phyloP scores from a whole-genome alignment of 495 filamentous ascomycete genomes.

The Penicillium canariense region DNA sequence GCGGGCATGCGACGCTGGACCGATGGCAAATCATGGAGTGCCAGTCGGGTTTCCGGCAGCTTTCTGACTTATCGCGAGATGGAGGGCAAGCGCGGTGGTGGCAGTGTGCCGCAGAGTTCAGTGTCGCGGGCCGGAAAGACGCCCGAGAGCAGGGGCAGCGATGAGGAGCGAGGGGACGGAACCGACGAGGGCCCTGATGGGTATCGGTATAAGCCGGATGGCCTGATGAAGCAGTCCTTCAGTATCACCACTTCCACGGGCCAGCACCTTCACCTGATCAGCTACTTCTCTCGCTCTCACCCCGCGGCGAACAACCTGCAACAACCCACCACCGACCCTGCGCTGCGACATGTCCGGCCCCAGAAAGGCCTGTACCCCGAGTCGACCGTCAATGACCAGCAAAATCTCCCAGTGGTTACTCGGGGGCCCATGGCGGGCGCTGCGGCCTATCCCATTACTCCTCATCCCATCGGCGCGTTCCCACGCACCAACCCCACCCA shows the following conservation, averaged over 20 bases:
- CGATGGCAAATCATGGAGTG: conserved; percentile 98
- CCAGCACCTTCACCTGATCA: conserved; percentile 94
- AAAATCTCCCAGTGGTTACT: conserved; percentile 63
- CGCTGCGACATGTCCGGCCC: conserved; percentile 79
- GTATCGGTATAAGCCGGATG: conserved; percentile 95
- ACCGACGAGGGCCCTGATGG: conserved; percentile 86
- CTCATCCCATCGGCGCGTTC: conserved; percentile 51
- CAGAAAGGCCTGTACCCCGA: conserved; percentile 95
- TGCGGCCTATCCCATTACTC: conserved; percentile 46
- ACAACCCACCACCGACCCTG: conserved; percentile 76
- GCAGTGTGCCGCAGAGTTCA: conserved; percentile 53
- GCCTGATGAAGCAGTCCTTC: conserved; percentile 98
- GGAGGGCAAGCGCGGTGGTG: conserved; percentile 87
- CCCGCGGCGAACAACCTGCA: conserved; percentile 63
- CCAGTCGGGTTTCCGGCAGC: conserved; percentile 93
- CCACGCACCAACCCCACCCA: conserved; percentile 41
- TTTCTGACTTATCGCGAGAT: conserved; percentile 98
- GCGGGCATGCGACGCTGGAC: conserved; percentile 99
- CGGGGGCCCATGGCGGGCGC: conserved; percentile 60
- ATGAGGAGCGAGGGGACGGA: conserved; percentile 70
- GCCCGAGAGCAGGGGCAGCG: conserved; percentile 77
- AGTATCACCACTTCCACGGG: conserved; percentile 90
- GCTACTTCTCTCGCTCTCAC: conserved; percentile 83
- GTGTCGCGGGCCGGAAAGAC: conserved; percentile 68
- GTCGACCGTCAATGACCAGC: conserved; percentile 85